Percentiles rank a stretch among this genome's conserved stretches.
Conservation (phyloP, 371 early-diverging fungal species). For the Parasitella parasitica region DNA sequence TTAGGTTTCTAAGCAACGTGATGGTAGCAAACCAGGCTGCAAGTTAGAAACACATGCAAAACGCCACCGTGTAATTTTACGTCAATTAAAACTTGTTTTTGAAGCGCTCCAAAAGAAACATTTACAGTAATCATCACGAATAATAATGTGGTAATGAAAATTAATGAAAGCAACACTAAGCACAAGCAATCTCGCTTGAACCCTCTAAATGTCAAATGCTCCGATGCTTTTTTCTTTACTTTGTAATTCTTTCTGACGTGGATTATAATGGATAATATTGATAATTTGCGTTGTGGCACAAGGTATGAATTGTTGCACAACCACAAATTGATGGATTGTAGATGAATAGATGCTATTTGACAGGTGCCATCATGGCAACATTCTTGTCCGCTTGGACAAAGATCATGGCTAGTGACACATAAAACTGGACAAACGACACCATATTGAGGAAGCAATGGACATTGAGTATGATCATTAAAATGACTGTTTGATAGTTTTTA, state of each 20-base stretch:
- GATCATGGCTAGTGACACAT: slow-evolving; percentile 44
- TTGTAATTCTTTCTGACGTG: slow-evolving; percentile 44
- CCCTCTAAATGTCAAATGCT: slow-evolving; percentile 60
- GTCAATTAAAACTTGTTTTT: slow-evolving; percentile 21
- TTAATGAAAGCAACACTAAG: slow-evolving; percentile 46
- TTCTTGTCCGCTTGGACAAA: slow-evolving; percentile 43
- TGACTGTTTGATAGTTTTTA: no score
- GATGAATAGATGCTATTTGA: slow-evolving; percentile 31
- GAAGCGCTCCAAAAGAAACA: not conserved
- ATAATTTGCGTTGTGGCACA: slow-evolving; percentile 46
- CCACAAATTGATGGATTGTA: slow-evolving; percentile 42
- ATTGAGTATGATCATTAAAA: slow-evolving; percentile 48
- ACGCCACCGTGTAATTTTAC: slow-evolving; percentile 35
- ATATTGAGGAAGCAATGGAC: slow-evolving; percentile 42
- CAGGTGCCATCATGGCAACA: slow-evolving; percentile 63
- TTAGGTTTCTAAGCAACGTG: slow-evolving; percentile 33
- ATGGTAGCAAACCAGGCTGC: slow-evolving; percentile 60
- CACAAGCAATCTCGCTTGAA: slow-evolving; percentile 62
- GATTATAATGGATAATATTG: slow-evolving; percentile 51
- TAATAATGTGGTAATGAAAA: slow-evolving; percentile 53
- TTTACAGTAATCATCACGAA: slow-evolving; percentile 76
- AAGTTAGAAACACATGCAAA: slow-evolving; percentile 50
- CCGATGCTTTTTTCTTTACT: slow-evolving; percentile 39
- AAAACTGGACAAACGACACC: slow-evolving; percentile 51
- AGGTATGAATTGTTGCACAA: slow-evolving; percentile 38